These are phyloP conservation scores for Pleurotus giganteus DNA, from an alignment of 768 basidiomycete genomes.

Conservation along the genomic window DNA sequence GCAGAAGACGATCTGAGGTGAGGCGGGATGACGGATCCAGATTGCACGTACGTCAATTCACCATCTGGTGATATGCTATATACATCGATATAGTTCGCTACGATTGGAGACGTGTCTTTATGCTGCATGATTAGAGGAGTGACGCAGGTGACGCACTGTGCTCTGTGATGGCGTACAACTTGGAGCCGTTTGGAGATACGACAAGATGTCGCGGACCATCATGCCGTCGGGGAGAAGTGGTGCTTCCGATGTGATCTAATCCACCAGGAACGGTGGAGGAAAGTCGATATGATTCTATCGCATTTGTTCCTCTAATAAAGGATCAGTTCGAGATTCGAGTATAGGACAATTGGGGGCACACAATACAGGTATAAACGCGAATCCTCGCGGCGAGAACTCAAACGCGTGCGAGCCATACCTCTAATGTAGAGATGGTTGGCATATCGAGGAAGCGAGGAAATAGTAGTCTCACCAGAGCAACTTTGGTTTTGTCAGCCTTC, in stretches of 20 bases:
- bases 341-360: not conserved
- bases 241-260: slow-evolving; percentile 34
- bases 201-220: slow-evolving; percentile 55
- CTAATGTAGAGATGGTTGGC: slow-evolving; percentile 21
- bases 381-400: slow-evolving; percentile 37
- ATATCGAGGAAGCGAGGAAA: not conserved
- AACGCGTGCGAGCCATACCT: slow-evolving; percentile 51
- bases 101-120: not conserved
- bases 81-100: slow-evolving; percentile 46
- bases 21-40: slow-evolving; percentile 24
- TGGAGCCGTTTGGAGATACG: slow-evolving; percentile 47
- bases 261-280: slow-evolving; percentile 20
- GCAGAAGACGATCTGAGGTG: slow-evolving; percentile 13
- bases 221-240: slow-evolving; percentile 37
- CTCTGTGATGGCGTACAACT: slow-evolving; percentile 52
- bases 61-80: slow-evolving; percentile 31
- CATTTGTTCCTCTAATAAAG: slow-evolving; percentile 32
- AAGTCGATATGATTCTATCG: slow-evolving; percentile 42
- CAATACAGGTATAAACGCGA: slow-evolving; percentile 49
- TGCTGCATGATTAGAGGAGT: not conserved
- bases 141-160: slow-evolving; percentile 35
- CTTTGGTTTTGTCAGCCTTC: slow-evolving; percentile 47
- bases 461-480: slow-evolving; percentile 38
- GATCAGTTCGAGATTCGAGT: not conserved
- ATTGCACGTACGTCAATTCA: slow-evolving; percentile 17